Conservation (phyloP, 2,329 filamentous ascomycete species). For the Aspergillus floridensis region DNA sequence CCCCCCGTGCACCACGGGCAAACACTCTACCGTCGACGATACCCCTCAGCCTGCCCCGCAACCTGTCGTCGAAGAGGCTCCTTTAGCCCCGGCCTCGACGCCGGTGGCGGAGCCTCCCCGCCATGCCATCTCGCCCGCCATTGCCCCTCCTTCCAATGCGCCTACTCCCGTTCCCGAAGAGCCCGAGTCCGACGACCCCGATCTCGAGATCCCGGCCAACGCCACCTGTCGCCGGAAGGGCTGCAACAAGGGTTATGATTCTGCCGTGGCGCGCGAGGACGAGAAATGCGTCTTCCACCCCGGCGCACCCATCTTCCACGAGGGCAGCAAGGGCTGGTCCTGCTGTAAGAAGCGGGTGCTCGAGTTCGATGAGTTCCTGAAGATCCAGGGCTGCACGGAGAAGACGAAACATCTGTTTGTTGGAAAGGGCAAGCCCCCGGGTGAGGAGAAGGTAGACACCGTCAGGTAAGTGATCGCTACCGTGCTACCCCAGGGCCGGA, state of each 20-base stretch:
- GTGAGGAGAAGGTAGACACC: constrained; percentile 73
- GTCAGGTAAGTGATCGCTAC: constrained; percentile 60
- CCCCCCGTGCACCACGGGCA: constrained; percentile 86
- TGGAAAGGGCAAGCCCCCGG: constrained; percentile 63
- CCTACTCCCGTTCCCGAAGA: constrained; percentile 53
- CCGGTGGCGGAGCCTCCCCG: constrained; percentile 17
- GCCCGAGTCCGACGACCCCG: constrained; percentile 83
- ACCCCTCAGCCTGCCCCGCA: constrained; percentile 52
- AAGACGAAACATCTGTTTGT: constrained; percentile 83
- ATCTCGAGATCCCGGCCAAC: constrained; percentile 68
- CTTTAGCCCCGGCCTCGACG: constrained; percentile 21
- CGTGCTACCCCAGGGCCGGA: too few relatives aligned
- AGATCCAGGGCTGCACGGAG: constrained; percentile 84
- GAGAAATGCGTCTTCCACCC: constrained; percentile 88
- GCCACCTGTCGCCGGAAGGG: constrained; percentile 73
- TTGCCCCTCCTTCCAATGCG: constrained; percentile 31
- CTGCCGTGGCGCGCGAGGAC: constrained; percentile 58
- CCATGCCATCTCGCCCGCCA: constrained; percentile 28
- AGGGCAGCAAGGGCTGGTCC: constrained; percentile 95
- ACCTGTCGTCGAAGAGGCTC: constrained; percentile 24
- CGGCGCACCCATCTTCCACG: constrained; percentile 89
- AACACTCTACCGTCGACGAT: constrained; percentile 84
- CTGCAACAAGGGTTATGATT: constrained; percentile 66
- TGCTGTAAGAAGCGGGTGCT: constrained; percentile 95
- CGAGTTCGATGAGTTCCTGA: constrained; percentile 98